Conservation (phyloP, 2,329 filamentous ascomycete species). For the Exophiala viscosa region DNA sequence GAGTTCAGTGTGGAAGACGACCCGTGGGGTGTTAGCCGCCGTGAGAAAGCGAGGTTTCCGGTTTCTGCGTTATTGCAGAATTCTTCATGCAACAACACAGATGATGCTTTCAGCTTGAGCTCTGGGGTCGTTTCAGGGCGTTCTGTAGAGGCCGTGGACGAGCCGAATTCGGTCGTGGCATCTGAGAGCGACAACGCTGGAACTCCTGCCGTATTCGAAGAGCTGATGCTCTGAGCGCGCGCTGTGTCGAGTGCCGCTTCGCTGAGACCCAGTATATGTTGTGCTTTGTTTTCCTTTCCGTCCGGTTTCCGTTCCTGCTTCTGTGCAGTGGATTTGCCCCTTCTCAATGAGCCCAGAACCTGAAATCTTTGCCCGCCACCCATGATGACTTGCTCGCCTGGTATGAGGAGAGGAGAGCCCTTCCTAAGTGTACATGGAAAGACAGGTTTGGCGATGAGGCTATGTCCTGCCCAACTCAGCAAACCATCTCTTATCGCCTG, state of each 20-base stretch:
- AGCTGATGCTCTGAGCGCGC: conserved; percentile 27
- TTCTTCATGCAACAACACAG: conserved; percentile 22
- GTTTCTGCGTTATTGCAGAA: conserved; percentile 11
- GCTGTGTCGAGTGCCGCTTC: conserved; percentile 20
- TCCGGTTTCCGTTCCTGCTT: conserved; percentile 11
- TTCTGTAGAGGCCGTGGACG: conserved; percentile 13
- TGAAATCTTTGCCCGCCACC: conserved; percentile 19
- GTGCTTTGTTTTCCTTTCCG: conserved; percentile 22
- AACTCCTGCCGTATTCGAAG: conserved; percentile 20
- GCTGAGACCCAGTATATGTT: conserved; percentile 27
- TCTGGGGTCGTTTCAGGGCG: conserved; percentile 3
- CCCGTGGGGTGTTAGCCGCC: conserved; percentile 11
- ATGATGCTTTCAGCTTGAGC: conserved; percentile 22
- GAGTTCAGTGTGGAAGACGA: conserved; percentile 47
- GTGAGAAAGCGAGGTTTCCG: conserved; percentile 1
- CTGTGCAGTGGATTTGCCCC: conserved; percentile 13
- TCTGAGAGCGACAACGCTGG: conserved; percentile 25
- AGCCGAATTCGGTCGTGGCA: conserved; percentile 27
- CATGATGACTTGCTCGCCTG: conserved; percentile 2
- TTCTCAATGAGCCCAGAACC: conserved; percentile 14
- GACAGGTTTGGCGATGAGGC: too few species aligned
- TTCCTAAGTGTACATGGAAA: background rate
- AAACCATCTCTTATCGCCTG: too few species aligned
- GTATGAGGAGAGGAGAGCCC: background rate
- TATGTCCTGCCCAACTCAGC: too few species aligned